These are phyloP conservation scores for Agrocybe pediades DNA, from an alignment of 768 basidiomycete genomes.

Conservation along the genomic window DNA sequence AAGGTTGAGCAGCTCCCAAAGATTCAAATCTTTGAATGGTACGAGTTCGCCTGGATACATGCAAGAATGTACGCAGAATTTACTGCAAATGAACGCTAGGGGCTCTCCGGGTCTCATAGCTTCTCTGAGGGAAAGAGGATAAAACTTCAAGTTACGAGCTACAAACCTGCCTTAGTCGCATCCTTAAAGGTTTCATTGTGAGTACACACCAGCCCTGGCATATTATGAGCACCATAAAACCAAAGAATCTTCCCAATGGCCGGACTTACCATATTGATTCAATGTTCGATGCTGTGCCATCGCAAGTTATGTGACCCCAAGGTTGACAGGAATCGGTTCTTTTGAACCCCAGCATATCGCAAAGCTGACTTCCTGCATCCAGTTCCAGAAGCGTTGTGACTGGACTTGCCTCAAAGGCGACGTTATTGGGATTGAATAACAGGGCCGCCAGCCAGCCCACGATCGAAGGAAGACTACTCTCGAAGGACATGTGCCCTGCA, in stretches of 20 bases:
- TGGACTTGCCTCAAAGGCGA: conserved; percentile 41
- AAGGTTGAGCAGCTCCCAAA: conserved; percentile 47
- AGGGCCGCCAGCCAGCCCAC: conserved; percentile 28
- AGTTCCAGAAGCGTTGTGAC: conserved; percentile 39
- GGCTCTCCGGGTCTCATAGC: conserved; percentile 30
- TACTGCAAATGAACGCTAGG: conserved; percentile 30
- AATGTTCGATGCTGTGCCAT: conserved; percentile 44
- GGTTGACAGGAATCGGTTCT: background rate
- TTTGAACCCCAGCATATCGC: conserved; percentile 39
- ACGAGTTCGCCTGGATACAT: conserved; percentile 17
- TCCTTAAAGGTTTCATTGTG: background rate
- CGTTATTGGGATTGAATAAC: conserved; percentile 46
- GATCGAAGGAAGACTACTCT: conserved; percentile 31
- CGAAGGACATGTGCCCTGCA: conserved; percentile 39
- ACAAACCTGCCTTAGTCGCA: background rate
- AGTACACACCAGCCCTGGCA: conserved; percentile 11
- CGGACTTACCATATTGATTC: conserved; percentile 40
- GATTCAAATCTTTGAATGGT: conserved; percentile 25
- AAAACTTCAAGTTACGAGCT: conserved; percentile 51
- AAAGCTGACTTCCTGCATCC: conserved; percentile 39
- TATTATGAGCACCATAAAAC: background rate
- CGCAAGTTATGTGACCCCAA: conserved; percentile 47
- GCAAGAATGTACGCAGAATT: conserved; percentile 34
- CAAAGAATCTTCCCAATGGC: background rate
- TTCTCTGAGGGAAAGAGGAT: conserved; percentile 37